These are phyloP conservation scores for Logfia minima DNA, from an alignment of 129 eudicot species.

Conservation along the genomic window DNA sequence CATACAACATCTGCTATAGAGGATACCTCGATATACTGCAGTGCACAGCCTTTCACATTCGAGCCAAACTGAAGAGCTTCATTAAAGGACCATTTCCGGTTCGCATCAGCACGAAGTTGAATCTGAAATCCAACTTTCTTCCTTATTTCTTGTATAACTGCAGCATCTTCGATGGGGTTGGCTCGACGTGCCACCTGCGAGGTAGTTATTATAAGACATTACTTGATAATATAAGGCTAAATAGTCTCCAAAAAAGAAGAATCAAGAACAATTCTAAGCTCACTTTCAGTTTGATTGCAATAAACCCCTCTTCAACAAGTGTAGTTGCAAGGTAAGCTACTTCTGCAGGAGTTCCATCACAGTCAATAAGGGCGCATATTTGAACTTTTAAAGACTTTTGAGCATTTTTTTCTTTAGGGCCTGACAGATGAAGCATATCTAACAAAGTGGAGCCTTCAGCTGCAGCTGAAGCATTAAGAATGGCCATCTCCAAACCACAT, in stretches of 20 bases:
- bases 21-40: slow-evolving; percentile 85
- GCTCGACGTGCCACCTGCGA: slow-evolving; percentile 77
- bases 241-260: neutral
- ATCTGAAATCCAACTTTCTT: slow-evolving; percentile 60
- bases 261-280: slow-evolving; percentile 19
- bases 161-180: slow-evolving; percentile 76
- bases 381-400: slow-evolving; percentile 41
- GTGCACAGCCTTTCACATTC: slow-evolving; percentile 55
- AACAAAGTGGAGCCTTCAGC: slow-evolving; percentile 56
- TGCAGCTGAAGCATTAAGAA: slow-evolving; percentile 78
- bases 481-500: slow-evolving; percentile 93
- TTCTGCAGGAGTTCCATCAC: slow-evolving; percentile 68
- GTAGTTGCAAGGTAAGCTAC: slow-evolving; percentile 63
- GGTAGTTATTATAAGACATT: slow-evolving; percentile 4
- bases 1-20: neutral
- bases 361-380: slow-evolving; percentile 87
- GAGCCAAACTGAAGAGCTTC: slow-evolving; percentile 66
- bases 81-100: slow-evolving; percentile 74
- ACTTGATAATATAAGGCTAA: slow-evolving; percentile 6
- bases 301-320: slow-evolving; percentile 81
- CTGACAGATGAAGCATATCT: slow-evolving; percentile 45
- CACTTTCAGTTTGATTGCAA: slow-evolving; percentile 82
- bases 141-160: slow-evolving; percentile 73
- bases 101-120: slow-evolving; percentile 91
- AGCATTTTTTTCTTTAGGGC: slow-evolving; percentile 34